Conservation (phyloP, 306 rosid genomes). For the Cotoneaster glaucophyllus region DNA sequence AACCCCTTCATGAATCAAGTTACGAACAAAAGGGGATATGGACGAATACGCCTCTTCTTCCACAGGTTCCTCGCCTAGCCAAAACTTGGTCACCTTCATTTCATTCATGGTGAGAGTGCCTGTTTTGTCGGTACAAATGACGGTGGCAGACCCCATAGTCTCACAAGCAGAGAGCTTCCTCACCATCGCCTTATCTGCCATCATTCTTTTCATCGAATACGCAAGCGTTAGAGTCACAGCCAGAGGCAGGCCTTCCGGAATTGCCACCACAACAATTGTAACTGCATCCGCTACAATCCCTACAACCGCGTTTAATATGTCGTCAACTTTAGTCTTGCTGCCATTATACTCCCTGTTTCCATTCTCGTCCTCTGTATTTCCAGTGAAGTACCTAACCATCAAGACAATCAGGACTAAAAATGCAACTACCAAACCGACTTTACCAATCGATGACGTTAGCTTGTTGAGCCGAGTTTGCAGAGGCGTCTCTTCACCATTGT, state of each 20-base stretch:
- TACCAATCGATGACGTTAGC: conserved; percentile 18
- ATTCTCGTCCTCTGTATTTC: conserved; percentile 31
- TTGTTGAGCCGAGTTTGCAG: conserved; percentile 20
- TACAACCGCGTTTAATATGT: conserved; percentile 22
- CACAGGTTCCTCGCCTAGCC: conserved; percentile 27
- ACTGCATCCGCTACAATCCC: conserved; percentile 30
- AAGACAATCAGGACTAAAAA: conserved; percentile 27
- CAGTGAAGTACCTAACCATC: conserved; percentile 34
- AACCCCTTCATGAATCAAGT: background rate
- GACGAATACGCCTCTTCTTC: background rate
- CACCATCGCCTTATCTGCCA: conserved; percentile 37
- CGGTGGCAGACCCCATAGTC: conserved; percentile 45
- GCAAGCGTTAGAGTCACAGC: conserved; percentile 41
- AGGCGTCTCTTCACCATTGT: conserved; percentile 16
- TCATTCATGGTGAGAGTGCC: conserved; percentile 43
- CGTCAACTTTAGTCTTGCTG: conserved; percentile 22
- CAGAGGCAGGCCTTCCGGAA: conserved; percentile 41
- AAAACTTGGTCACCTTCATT: conserved; percentile 41
- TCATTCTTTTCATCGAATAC: conserved; percentile 50
- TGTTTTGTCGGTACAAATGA: conserved; percentile 46
- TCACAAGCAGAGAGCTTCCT: conserved; percentile 48
- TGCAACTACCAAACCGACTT: conserved; percentile 31
- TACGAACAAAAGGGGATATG: conserved; percentile 33
- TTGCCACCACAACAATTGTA: conserved; percentile 44
- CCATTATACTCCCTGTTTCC: conserved; percentile 26